phyloP scores from a whole-genome alignment of 1,284 basidiomycete species.

The Apiotrichum porosum region DNA sequence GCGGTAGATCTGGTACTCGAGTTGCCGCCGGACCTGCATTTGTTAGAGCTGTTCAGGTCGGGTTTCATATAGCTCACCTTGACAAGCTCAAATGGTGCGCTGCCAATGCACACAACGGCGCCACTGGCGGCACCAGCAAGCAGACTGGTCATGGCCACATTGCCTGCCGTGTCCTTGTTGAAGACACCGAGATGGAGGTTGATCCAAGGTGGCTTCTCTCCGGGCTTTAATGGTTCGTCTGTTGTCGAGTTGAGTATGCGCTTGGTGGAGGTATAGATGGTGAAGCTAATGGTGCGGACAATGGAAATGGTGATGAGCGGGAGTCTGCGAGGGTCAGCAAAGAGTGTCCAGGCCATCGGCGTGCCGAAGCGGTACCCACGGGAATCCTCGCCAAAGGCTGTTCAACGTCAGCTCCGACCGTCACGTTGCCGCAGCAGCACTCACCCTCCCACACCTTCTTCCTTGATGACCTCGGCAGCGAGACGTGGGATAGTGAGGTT shows the following conservation, averaged over 20 bases:
- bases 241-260: slow-evolving; percentile 59
- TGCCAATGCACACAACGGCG: slow-evolving; percentile 50
- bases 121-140: slow-evolving; percentile 46
- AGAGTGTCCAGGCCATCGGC: too few species aligned
- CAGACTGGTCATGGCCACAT: slow-evolving; percentile 60
- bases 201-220: slow-evolving; percentile 27
- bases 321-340: slow-evolving; percentile 55
- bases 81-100: slow-evolving; percentile 90
- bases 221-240: slow-evolving; percentile 14
- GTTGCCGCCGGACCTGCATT: slow-evolving; percentile 72
- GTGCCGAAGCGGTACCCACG: slow-evolving; percentile 32
- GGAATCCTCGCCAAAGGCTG: slow-evolving; percentile 47
- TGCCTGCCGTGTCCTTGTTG: slow-evolving; percentile 51
- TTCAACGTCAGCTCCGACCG: too few species aligned
- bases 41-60: background rate
- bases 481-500: slow-evolving; percentile 68
- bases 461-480: slow-evolving; percentile 62
- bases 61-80: too few species aligned
- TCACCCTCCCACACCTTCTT: slow-evolving; percentile 84
- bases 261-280: slow-evolving; percentile 87
- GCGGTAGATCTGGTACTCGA: slow-evolving; percentile 78
- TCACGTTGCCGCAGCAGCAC: too few species aligned
- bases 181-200: slow-evolving; percentile 34
- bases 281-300: slow-evolving; percentile 85
- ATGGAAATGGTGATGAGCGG: slow-evolving; percentile 95